These are phyloP conservation scores for Alternaria consortialis DNA, from an alignment of 2,329 filamentous ascomycete species.

Conservation along the genomic window DNA sequence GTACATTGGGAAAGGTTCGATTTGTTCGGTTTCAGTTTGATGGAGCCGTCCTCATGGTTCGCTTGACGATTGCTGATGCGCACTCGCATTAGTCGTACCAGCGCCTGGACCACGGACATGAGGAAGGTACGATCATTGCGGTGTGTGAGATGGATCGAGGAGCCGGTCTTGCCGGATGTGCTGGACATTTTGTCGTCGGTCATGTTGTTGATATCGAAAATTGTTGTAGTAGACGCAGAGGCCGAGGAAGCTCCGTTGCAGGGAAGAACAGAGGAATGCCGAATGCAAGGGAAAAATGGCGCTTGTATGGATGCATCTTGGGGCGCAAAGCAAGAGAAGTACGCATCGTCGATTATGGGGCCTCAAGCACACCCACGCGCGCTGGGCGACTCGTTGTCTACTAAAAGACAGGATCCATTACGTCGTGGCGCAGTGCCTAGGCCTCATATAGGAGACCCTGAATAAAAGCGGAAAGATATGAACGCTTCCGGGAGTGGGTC, in stretches of 20 bases:
- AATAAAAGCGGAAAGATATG: constrained; percentile 6
- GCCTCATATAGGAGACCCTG: constrained; percentile 10
- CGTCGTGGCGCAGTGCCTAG: constrained; percentile 13
- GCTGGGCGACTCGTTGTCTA: constrained; percentile 6
- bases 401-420: constrained; percentile 10
- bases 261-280: not conserved
- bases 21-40: constrained; percentile 49
- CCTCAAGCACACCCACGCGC: not conserved
- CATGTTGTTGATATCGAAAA: constrained; percentile 1
- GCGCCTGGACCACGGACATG: constrained; percentile 50
- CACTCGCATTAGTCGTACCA: constrained; percentile 51
- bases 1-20: constrained; percentile 46
- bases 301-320: constrained; percentile 11
- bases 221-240: not conserved
- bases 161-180: constrained; percentile 3
- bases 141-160: constrained; percentile 46
- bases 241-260: not conserved
- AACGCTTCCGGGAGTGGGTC: constrained; percentile 2
- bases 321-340: constrained; percentile 2
- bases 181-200: not conserved
- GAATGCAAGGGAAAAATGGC: not conserved
- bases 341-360: constrained; percentile 12
- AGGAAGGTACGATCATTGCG: constrained; percentile 52
- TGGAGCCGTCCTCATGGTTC: constrained; percentile 53
- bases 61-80: constrained; percentile 43